Base-by-base conservation (phyloP, 139 green algal species). In the Chlamydomonas asymmetrica region DNA sequence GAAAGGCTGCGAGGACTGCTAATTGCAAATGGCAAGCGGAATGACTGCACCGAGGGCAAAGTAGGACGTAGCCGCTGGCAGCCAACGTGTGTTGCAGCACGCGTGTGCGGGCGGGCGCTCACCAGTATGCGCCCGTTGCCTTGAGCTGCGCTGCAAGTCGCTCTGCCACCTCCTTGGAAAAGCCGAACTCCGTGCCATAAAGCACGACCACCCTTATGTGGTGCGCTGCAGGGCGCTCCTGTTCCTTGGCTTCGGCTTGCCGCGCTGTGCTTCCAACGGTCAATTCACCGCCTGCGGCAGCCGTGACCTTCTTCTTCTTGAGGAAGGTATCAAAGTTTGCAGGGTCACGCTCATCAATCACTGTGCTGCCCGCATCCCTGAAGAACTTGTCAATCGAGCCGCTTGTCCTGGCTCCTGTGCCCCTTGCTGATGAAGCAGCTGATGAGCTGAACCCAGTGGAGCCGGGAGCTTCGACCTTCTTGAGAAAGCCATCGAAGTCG, bases 131-230 rank as follows among this genome's bases (percentile, higher is more conserved):
- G 45, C 78, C 72, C 4, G 34, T 64, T 1, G 49, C 64, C 29
- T 81, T 81, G 35, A 94, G 63, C 32, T 63, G 37, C n/a, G 41
- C 60, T 2, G 56, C 59, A 18, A 95, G 68, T 68, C 85, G 91
- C 81, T 97, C 91, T 13, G 92, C 92, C 59, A 97, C 90, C 79
- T 97, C 92, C 68, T 92, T 90, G 5, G 83, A 88, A 37, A 97
- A 96, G 39, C 93, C 93, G 66, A 90, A 97, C 82, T 97, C 93
- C 0, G 93, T 97, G 68, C 93, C 93, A 73, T 88, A 97, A 64
- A 97, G 40, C 1, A 97, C 80, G 7, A 78, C 63, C 39, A 97
- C 85, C 16, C 76, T 82, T 32, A 74, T 73, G 54, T 84, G 59
- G 6, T 71, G 64, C 4, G 43, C 29, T 0, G 80, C 75, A 0